phyloP scores from a whole-genome alignment of 352 stramenopile species.

The Globisporangium parvum region DNA sequence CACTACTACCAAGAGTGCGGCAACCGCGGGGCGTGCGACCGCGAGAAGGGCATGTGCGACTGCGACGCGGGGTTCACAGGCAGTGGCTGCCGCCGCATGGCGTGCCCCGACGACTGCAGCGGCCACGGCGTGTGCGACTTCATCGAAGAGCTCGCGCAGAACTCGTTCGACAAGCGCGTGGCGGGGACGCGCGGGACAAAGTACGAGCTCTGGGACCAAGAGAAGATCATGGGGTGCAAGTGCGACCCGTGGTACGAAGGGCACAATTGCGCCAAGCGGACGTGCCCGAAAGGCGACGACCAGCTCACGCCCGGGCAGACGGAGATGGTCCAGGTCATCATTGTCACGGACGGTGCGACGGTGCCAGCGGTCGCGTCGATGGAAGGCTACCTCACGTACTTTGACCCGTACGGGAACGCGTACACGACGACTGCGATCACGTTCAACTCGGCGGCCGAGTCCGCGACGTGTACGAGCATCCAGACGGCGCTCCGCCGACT shows the following conservation, averaged over 20 bases:
- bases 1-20: conserved; percentile 73
- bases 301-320: conserved; percentile 44
- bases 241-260: conserved; percentile 50
- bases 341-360: not conserved
- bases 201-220: conserved; percentile 68
- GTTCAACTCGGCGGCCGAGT: conserved; percentile 4
- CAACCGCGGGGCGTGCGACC: conserved; percentile 70
- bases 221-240: conserved; percentile 65
- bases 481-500: conserved; percentile 33
- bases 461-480: conserved; percentile 27
- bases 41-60: conserved; percentile 54
- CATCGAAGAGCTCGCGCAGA: conserved; percentile 41
- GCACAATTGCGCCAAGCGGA: conserved; percentile 53
- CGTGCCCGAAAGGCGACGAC: conserved; percentile 84
- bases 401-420: conserved; percentile 65
- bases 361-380: not conserved
- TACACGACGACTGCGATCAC: conserved; percentile 47
- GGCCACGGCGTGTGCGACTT: conserved; percentile 46
- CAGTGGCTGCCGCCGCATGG: conserved; percentile 47
- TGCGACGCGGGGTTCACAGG: conserved; percentile 65
- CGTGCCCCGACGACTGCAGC: conserved; percentile 36
- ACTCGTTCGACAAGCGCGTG: conserved; percentile 42
- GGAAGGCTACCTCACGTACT: conserved; percentile 51
- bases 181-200: conserved; percentile 14
- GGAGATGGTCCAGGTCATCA: conserved; percentile 53